Conservation (phyloP, 495 filamentous ascomycete genomes). For the Penicillium tannophilum region DNA sequence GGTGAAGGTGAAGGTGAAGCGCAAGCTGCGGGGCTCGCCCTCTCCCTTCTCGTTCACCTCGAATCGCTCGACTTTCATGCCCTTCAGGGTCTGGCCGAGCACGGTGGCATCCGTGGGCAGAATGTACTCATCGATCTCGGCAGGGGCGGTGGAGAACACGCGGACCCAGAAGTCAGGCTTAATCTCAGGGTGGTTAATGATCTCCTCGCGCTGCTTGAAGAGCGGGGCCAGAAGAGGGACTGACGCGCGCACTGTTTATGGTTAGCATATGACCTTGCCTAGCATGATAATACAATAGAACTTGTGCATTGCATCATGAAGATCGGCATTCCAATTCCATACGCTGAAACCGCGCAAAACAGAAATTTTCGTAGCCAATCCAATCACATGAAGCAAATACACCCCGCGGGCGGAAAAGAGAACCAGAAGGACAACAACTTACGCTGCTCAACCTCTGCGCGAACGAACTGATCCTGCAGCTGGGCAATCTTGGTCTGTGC, state of each 20-base stretch:
- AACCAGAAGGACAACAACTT: constrained; percentile 21
- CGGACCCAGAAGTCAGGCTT: constrained; percentile 81
- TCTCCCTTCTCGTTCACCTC: constrained; percentile 64
- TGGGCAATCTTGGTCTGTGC: constrained; percentile 34
- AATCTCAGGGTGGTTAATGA: constrained; percentile 62
- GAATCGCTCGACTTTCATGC: constrained; percentile 71
- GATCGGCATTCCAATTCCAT: not conserved
- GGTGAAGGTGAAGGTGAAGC: constrained; percentile 48
- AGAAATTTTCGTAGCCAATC: not conserved
- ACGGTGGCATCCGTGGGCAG: constrained; percentile 72
- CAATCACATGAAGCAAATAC: not conserved
- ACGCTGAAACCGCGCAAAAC: not conserved
- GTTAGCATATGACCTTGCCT: constrained; percentile 15
- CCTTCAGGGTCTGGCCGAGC: constrained; percentile 61
- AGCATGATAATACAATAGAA: not conserved
- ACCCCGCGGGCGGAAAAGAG: not conserved
- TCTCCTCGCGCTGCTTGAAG: constrained; percentile 69
- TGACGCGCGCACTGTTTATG: constrained; percentile 36
- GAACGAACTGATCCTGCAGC: constrained; percentile 41
- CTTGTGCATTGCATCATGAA: not conserved
- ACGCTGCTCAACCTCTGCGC: constrained; percentile 46
- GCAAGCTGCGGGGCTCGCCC: constrained; percentile 52
- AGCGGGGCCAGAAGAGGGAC: constrained; percentile 53
- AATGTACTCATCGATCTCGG: constrained; percentile 82
- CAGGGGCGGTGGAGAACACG: constrained; percentile 80